Evolutionary conservation across 192 early-diverging fungal genomes (phyloP).

Genomic region (Cetraspora pellucida): DNA sequence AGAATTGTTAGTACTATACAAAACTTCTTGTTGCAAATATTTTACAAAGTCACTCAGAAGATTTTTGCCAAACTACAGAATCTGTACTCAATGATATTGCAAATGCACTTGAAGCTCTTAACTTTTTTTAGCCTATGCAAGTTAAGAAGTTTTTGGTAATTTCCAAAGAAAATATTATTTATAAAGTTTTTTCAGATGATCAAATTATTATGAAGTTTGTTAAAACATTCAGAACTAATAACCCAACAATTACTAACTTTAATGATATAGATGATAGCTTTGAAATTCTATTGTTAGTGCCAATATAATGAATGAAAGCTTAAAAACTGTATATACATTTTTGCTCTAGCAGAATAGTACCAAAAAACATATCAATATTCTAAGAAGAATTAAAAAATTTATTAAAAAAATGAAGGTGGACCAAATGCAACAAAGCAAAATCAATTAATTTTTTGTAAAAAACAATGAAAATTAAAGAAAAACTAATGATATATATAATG

Average conservation of each 20-base stretch:
- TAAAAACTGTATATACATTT: constrained; percentile 18
- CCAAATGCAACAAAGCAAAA: too few relatives aligned
- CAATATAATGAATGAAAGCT: constrained; percentile 1
- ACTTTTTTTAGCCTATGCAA: constrained; percentile 2
- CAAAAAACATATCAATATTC: neutral
- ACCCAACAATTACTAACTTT: neutral
- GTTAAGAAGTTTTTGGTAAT: constrained; percentile 7
- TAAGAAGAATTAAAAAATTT: constrained; percentile 9
- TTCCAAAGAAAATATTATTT: too few relatives aligned
- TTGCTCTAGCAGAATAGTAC: constrained; percentile 21
- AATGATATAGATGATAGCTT: constrained; percentile 9
- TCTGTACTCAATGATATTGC: neutral
- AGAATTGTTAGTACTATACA: constrained; percentile 11
- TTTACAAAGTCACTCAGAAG: neutral
- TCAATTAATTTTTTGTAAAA: too few relatives aligned
- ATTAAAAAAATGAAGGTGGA: too few relatives aligned
- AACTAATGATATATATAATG: too few relatives aligned
- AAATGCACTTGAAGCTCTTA: neutral
- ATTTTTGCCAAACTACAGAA: neutral
- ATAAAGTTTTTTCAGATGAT: constrained; percentile 30
- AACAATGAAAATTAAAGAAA: too few relatives aligned
- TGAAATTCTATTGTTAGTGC: constrained; percentile 5
- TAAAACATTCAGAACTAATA: neutral
- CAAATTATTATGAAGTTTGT: constrained; percentile 21
- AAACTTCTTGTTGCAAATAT: neutral